Evolutionary conservation across 768 basidiomycete genomes (phyloP).

Genomic region (Panus rudis): DNA sequence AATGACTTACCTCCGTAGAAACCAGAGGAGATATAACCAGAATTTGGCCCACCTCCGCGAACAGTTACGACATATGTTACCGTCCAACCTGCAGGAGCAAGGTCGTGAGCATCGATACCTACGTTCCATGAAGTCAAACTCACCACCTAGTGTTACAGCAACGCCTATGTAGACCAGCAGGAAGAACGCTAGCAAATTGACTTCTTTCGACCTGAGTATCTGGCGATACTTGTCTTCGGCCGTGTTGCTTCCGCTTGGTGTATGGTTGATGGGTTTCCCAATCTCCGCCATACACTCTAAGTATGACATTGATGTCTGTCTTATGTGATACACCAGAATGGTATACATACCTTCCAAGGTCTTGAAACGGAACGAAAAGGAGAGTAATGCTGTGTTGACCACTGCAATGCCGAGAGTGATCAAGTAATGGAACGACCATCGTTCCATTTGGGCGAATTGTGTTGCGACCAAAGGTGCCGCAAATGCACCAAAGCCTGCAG

Average conservation of each 20-base stretch:
- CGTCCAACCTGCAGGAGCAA: constrained; percentile 36
- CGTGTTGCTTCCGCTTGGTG: constrained; percentile 14
- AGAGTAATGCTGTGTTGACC: constrained; percentile 44
- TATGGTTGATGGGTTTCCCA: constrained; percentile 39
- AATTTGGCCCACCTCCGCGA: constrained; percentile 36
- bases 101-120: not conserved
- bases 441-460: constrained; percentile 58
- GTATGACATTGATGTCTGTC: not conserved
- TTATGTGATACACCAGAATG: not conserved
- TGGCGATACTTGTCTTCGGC: constrained; percentile 34
- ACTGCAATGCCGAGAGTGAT: constrained; percentile 58
- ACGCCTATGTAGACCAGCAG: constrained; percentile 35
- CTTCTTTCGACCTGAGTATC: constrained; percentile 31
- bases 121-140: constrained; percentile 9
- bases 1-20: constrained; percentile 33
- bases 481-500: constrained; percentile 56
- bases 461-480: constrained; percentile 71
- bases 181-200: constrained; percentile 36
- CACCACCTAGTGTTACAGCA: constrained; percentile 28
- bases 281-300: constrained; percentile 47
- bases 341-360: constrained; percentile 50
- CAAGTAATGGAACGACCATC: constrained; percentile 77
- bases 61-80: constrained; percentile 42
- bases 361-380: constrained; percentile 57
- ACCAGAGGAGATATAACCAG: constrained; percentile 45